Evolutionary conservation across 2,329 filamentous ascomycete genomes (phyloP).

Genomic region (Orbilia ellipsospora): DNA sequence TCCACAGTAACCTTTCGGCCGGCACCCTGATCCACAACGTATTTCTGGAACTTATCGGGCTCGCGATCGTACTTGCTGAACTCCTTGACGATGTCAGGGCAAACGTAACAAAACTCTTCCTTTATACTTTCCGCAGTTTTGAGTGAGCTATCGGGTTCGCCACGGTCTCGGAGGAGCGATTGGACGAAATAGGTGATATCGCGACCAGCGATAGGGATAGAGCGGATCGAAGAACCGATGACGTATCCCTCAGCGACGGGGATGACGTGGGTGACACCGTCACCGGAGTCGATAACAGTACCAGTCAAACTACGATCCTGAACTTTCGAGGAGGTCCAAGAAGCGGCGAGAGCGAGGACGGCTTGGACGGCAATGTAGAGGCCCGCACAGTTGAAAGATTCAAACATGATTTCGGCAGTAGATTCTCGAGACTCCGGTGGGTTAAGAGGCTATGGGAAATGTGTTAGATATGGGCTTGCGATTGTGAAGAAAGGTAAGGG

Average conservation of each 20-base stretch:
- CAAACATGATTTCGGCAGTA: constrained; percentile 99
- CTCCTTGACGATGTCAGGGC: constrained; percentile 98
- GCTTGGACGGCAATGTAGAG: constrained; percentile 99
- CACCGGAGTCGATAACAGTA: constrained; percentile 97
- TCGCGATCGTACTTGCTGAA: constrained; percentile 95
- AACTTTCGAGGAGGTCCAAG: constrained; percentile 98
- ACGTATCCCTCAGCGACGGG: constrained; percentile 98
- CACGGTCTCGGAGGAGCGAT: constrained; percentile 91
- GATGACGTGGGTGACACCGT: constrained; percentile 98
- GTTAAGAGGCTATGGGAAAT: constrained; percentile 79
- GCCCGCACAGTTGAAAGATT: constrained; percentile 99
- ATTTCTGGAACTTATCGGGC: constrained; percentile 88
- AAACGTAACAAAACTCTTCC: constrained; percentile 98
- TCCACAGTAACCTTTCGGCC: constrained; percentile 87
- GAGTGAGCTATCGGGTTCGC: constrained; percentile 93
- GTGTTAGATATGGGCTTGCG: constrained; percentile 38
- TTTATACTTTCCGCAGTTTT: constrained; percentile 99
- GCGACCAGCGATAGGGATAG: constrained; percentile 95
- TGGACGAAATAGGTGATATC: constrained; percentile 99
- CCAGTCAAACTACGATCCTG: constrained; percentile 95
- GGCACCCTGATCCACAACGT: constrained; percentile 85
- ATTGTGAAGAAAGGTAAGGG: background rate
- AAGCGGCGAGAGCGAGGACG: constrained; percentile 93
- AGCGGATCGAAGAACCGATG: constrained; percentile 98
- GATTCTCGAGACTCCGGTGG: constrained; percentile 99